A percentile compares a stretch with the other conserved stretches of the same genome.
phyloP scores from a whole-genome alignment of 768 basidiomycete genomes.

The Goffeauzyma gilvescens region DNA sequence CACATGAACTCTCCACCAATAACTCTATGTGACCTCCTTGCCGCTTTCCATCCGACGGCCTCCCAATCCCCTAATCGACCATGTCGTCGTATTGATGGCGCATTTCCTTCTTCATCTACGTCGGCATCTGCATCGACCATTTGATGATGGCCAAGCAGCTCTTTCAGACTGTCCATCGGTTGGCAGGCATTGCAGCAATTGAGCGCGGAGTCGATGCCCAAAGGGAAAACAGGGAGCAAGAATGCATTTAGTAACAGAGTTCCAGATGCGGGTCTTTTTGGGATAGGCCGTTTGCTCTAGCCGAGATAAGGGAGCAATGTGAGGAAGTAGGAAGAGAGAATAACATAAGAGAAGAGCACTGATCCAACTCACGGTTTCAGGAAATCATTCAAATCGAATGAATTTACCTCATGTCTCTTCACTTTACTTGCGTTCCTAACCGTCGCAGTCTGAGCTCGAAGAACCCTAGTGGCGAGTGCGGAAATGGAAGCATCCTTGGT shows the following conservation, averaged over 20 bases:
- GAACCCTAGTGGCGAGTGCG: conserved; percentile 65
- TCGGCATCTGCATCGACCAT: conserved; percentile 34
- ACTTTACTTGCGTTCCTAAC: conserved; percentile 73
- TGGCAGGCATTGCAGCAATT: too few species aligned
- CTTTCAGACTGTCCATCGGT: conserved; percentile 17
- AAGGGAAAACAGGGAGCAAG: too few species aligned
- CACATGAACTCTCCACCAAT: conserved; percentile 79
- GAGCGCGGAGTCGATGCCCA: too few species aligned
- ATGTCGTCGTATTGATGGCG: conserved; percentile 22
- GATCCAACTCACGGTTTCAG: conserved; percentile 37
- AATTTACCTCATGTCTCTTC: conserved; percentile 68
- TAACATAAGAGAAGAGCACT: too few species aligned
- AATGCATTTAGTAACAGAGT: not conserved
- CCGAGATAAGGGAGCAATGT: conserved; percentile 22
- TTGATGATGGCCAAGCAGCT: conserved; percentile 14
- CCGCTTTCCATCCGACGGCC: conserved; percentile 61
- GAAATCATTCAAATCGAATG: conserved; percentile 86
- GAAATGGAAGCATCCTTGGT: conserved; percentile 74
- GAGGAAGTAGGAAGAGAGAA: too few species aligned
- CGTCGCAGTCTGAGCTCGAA: conserved; percentile 57
- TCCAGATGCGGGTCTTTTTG: not conserved
- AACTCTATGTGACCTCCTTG: conserved; percentile 59
- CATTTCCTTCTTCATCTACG: conserved; percentile 34
- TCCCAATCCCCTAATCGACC: conserved; percentile 48
- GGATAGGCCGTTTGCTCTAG: conserved; percentile 16